Evolutionary conservation across 495 filamentous ascomycete species (phyloP), one percentile per base, ranked within the genome.

Genomic region (Aspergillus bridgeri): DNA sequence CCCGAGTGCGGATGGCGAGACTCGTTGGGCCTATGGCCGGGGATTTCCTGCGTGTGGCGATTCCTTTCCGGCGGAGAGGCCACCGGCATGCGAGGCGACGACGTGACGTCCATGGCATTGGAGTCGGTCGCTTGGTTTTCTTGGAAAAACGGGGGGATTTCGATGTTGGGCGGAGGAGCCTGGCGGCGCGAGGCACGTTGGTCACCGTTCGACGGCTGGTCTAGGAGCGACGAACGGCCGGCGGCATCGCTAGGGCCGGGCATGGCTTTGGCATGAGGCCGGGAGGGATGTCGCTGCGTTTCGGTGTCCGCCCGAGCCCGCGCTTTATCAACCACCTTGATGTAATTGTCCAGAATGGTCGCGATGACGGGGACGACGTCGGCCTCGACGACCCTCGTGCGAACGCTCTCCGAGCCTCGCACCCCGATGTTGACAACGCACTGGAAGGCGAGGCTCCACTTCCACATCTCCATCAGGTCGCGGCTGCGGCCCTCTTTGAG

Each of bases 391-490:
- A 98, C 93, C 60, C 94, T 81, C 47, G 95, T 97, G 51, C 94
- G 82, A 53, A 98, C 94, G 58, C 79, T 84, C 74, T 98, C 94
- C 5, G 94, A 96, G 55, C 94, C 94, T 55, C 94, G 85, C 61
- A 98, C 94, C 22, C 94, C 94, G 67, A 98, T 97, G 70, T 98
- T 98, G 68, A 98, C 92, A 27, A 97, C 92, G 70, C 95, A 98
- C 68, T 98, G 94, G 67, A 98, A 97, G 45, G 94, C 94, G 52
- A 98, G 81, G 67, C 96, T 98, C 94, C 94, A 98, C 78, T 98
- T 98, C 95, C 94, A 98, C 89, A 95, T 95, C 68, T 96, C 92
- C 92, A 97, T 96, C 86, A 96, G 85, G 71, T 98, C 92, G 77
- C 91, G 91, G 68, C 90, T 96, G 69, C 92, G 82, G 60, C 94